Percentiles rank a stretch among this genome's conserved stretches.
These are phyloP conservation scores for Trifolium fragiferum DNA, from an alignment of 306 rosid genomes.

Conservation along the genomic window DNA sequence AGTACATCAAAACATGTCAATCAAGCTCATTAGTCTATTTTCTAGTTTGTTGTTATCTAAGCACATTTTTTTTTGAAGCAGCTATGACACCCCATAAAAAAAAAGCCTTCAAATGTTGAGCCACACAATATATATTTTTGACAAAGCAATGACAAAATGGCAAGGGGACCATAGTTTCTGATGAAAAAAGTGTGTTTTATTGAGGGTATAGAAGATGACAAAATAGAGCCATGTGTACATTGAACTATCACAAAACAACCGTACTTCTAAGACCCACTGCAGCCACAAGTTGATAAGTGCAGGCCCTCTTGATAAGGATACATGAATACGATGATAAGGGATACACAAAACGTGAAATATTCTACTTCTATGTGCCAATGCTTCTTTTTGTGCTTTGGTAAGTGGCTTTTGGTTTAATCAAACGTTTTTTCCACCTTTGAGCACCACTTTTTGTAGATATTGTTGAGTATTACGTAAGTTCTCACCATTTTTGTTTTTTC, in stretches of 20 bases:
- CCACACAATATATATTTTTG: conserved; percentile 26
- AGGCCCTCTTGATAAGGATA: conserved; percentile 38
- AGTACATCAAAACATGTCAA: background rate
- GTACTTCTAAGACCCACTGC: conserved; percentile 33
- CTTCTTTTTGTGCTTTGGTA: background rate
- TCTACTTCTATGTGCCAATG: conserved; percentile 21
- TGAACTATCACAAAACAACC: conserved; percentile 9
- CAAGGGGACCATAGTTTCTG: conserved; percentile 4
- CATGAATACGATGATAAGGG: background rate
- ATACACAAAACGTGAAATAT: conserved; percentile 23
- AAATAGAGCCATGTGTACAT: conserved; percentile 32
- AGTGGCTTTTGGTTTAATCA: no score
- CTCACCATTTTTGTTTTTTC: no score
- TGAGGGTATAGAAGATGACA: conserved; percentile 24
- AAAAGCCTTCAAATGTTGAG: background rate
- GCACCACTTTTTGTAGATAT: no score
- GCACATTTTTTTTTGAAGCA: background rate
- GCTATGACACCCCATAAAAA: background rate
- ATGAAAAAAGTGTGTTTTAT: conserved; percentile 32
- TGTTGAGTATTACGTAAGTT: no score
- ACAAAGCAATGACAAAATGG: background rate
- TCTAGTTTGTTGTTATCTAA: conserved; percentile 12
- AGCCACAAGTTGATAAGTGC: conserved; percentile 31
- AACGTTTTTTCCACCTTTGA: no score
- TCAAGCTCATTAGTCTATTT: conserved; percentile 18